A percentile compares a stretch with the other conserved stretches of the same genome.
Evolutionary conservation across 345 rosid species (phyloP).

Genomic region (Passiflora organensis): DNA sequence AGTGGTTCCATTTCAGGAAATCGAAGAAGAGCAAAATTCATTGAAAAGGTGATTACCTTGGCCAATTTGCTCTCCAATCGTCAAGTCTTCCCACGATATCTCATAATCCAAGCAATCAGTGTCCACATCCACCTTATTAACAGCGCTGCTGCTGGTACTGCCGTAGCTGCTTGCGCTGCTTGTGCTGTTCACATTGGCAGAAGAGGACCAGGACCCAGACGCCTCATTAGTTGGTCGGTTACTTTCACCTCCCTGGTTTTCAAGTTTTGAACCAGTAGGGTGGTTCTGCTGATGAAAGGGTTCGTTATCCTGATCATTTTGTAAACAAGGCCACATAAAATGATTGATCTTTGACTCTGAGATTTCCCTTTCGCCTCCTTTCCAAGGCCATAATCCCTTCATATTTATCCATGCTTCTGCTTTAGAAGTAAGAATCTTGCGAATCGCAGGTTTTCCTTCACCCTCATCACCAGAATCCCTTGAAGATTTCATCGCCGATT

Average conservation of each 20-base stretch:
- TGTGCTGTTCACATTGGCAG: slow-evolving; percentile 65
- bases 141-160: slow-evolving; percentile 70
- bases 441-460: slow-evolving; percentile 69
- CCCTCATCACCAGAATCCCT: slow-evolving; percentile 66
- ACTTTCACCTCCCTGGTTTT: slow-evolving; percentile 41
- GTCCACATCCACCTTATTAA: slow-evolving; percentile 73
- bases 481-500: slow-evolving; percentile 35
- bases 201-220: slow-evolving; percentile 73
- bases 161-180: slow-evolving; percentile 94
- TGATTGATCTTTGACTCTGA: slow-evolving; percentile 45
- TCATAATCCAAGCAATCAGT: slow-evolving; percentile 75
- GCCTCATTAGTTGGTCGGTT: slow-evolving; percentile 60
- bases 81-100: slow-evolving; percentile 92
- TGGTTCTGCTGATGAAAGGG: slow-evolving; percentile 35
- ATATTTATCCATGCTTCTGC: slow-evolving; percentile 87
- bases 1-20: neutral
- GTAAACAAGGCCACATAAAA: slow-evolving; percentile 53
- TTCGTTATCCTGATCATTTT: slow-evolving; percentile 56
- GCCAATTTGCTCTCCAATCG: slow-evolving; percentile 79
- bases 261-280: slow-evolving; percentile 39
- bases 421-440: slow-evolving; percentile 61
- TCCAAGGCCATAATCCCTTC: slow-evolving; percentile 97
- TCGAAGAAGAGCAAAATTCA: neutral
- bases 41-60: slow-evolving; percentile 51
- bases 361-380: slow-evolving; percentile 70